Conservation (phyloP, 495 filamentous ascomycete genomes). For the Pseudevernia furfuracea region DNA sequence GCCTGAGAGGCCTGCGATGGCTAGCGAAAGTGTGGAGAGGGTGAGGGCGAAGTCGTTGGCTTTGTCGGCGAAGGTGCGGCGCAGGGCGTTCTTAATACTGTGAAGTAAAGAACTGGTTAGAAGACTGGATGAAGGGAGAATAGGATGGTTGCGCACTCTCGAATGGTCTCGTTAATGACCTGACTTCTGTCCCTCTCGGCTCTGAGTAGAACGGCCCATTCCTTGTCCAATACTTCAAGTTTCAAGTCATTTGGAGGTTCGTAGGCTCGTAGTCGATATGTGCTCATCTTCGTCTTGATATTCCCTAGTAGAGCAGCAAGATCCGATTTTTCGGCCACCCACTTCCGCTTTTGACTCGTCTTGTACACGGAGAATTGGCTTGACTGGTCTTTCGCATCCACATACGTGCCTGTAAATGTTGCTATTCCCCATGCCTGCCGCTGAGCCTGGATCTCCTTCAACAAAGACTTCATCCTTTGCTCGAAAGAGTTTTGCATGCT, state of each 20-base stretch:
- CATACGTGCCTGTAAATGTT: slow-evolving; percentile 83
- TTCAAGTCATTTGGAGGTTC: slow-evolving; percentile 76
- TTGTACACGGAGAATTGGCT: slow-evolving; percentile 79
- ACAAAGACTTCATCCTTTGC: slow-evolving; percentile 71
- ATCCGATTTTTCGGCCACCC: slow-evolving; percentile 97
- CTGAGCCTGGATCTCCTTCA: slow-evolving; percentile 66
- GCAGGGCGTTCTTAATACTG: slow-evolving; percentile 89
- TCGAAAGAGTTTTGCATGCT: slow-evolving; percentile 97
- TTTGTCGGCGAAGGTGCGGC: slow-evolving; percentile 86
- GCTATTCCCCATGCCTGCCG: slow-evolving; percentile 66
- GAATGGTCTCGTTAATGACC: slow-evolving; percentile 93
- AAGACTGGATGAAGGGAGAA: neutral
- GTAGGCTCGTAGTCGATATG: slow-evolving; percentile 84
- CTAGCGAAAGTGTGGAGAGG: slow-evolving; percentile 83
- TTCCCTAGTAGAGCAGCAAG: slow-evolving; percentile 90
- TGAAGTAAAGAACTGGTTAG: slow-evolving; percentile 1
- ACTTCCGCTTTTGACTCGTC: slow-evolving; percentile 75
- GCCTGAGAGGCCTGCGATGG: slow-evolving; percentile 89
- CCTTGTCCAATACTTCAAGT: slow-evolving; percentile 68
- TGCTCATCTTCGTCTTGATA: slow-evolving; percentile 96
- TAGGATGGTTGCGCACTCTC: slow-evolving; percentile 54
- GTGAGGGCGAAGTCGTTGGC: slow-evolving; percentile 95
- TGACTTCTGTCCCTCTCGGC: slow-evolving; percentile 81
- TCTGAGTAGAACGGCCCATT: slow-evolving; percentile 71
- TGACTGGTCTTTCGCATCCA: slow-evolving; percentile 83